Evolutionary conservation across 2,329 filamentous ascomycete genomes (phyloP), one percentile per base, ranked within the genome.

Genomic region (Ophiocordyceps camponoti-rufipedis): DNA sequence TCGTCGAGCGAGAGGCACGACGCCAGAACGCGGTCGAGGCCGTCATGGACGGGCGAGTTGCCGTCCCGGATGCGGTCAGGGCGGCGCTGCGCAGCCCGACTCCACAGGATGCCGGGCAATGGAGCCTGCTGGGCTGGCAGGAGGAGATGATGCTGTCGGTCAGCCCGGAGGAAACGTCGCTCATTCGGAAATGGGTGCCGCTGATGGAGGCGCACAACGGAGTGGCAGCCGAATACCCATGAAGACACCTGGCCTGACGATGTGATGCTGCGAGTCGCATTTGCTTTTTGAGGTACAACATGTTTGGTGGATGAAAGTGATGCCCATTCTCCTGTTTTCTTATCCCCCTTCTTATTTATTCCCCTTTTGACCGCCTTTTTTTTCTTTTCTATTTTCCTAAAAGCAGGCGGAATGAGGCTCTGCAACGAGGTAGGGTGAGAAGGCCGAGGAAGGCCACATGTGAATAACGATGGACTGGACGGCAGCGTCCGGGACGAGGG

Each of bases 1-100:
- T 80, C 1, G 58, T 63, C 3, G 76, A 78, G 56, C 71, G 78
- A 16, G 78, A 82, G 59, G 62, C 61, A 11, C 67, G 72, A 44
- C 72, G 78, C 12, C 54, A 60, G n/a, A 62, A 62, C 10, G 63
- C 62, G 1, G 50, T 75, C 5, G 65, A 69, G 4, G 64, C 64
- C 2, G 57, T 70, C n/a, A 54, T 58, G 40, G 51, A 52, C 3
- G 64, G 62, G 4, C 51, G 50, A 29, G 55, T 69, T 4, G 52
- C 62, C 3, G 58, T 61, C 4, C 57, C 60, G 29, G 57, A 57
- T 12, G 49, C 55, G 7, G 62, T 70, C 31, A 56, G 49, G 46
- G 59, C 49, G 46, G 63, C 53, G 47, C 64, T 63, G 13, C 61
- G 54, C 45, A 64, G 53, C 48, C 62, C 57, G 32, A 62, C 58